Base-by-base conservation (phyloP, 495 filamentous ascomycete species). In the Glutinoglossum americanum region DNA sequence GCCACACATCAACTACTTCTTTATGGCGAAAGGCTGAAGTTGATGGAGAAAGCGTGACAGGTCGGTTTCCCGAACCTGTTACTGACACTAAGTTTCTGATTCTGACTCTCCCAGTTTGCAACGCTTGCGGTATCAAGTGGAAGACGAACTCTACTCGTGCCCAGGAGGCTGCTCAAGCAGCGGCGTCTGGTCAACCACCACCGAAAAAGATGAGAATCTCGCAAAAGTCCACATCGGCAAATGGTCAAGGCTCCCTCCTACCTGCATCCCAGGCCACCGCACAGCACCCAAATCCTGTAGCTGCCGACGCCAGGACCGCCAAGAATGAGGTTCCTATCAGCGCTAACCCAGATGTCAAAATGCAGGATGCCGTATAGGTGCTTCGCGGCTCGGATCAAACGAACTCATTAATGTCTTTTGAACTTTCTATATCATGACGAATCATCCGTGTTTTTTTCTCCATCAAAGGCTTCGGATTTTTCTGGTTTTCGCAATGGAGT, bases 91-190 rank as follows among this genome's bases (percentile, higher is more conserved):
- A 58, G 17, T 39, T 6, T 11, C 19, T 21, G 4, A 45, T 54
- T 30, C 8, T n/a, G 35, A 56, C 32, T 2, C 25, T 2, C 23
- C 37, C 25, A 58, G 56, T 58, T 28, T 58, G 56, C 21, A 58
- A 58, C 54, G 56, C 56, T 10, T 58, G 56, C 41, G 56, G 56
- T 32, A 58, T 58, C 44, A 58, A 58, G 27, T 58, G 56, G 56
- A 58, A 58, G 44, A 58, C 56, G 27, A 58, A 45, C 44, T 58
- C 56, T 21, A 49, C 37, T 25, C 56, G 56, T 54, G 28, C 44
- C 17, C 25, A 30, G 25, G 33, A 39, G 17, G 54, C 54, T n/a
- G 32, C 39, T 30, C 54, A 56, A 41, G 33, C 39, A 1, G 33
- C 33, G 2, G 33, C 54, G 28, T 45, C 54, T 39, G 33, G 54